Conservation (phyloP, 2,329 filamentous ascomycete species). For the Aureobasidium melanogenum region DNA sequence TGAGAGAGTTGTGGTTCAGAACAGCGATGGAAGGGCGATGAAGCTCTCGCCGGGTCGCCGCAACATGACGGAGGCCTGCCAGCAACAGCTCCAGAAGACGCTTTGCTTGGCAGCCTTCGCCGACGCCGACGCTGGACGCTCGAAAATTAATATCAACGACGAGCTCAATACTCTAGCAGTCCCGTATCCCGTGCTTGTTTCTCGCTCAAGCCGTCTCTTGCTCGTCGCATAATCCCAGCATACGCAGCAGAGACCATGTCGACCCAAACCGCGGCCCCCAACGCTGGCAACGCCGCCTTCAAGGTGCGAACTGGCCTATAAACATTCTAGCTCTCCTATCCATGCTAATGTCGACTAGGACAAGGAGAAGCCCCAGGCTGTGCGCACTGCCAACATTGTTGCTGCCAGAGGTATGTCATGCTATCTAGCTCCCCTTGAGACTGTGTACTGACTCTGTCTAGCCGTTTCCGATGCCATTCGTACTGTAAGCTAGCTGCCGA, state of each 20-base stretch:
- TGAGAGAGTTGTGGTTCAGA: background rate
- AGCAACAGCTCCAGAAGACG: background rate
- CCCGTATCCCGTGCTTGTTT: background rate
- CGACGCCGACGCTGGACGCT: slow-evolving; percentile 2
- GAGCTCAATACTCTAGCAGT: background rate
- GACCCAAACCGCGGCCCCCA: slow-evolving; percentile 36
- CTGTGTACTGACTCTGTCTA: slow-evolving; percentile 28
- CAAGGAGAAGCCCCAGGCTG: slow-evolving; percentile 98
- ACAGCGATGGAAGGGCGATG: background rate
- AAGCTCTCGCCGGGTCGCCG: background rate
- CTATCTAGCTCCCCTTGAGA: background rate
- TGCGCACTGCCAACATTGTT: slow-evolving; percentile 92
- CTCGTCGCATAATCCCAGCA: background rate
- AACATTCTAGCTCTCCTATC: background rate
- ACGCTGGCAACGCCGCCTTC: slow-evolving; percentile 56
- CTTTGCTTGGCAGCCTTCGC: background rate
- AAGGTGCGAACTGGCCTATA: slow-evolving; percentile 39
- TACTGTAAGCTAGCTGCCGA: slow-evolving; percentile 48
- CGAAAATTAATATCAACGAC: slow-evolving; percentile 3
- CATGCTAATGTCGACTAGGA: slow-evolving; percentile 37
- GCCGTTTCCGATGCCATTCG: slow-evolving; percentile 96
- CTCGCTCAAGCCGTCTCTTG: background rate
- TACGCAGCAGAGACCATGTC: slow-evolving; percentile 22
- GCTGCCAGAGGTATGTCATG: slow-evolving; percentile 71
- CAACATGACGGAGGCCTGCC: slow-evolving; percentile 6